These are phyloP conservation scores for Malus sylvestris DNA, from an alignment of 306 rosid genomes.

Conservation along the genomic window DNA sequence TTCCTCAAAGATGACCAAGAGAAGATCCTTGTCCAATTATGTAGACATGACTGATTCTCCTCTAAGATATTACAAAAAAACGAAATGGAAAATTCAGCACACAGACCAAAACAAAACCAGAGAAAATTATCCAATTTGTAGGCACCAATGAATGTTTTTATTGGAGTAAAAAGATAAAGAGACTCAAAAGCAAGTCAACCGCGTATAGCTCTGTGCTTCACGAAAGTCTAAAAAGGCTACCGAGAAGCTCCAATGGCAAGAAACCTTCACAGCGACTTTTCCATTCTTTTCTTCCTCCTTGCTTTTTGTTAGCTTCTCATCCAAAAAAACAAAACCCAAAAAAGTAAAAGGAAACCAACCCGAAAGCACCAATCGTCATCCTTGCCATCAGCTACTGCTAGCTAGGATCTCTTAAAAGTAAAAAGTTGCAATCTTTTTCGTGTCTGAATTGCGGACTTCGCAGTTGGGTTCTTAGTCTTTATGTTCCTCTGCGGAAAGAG, in stretches of 20 bases:
- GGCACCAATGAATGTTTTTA: neutral
- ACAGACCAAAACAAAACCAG: neutral
- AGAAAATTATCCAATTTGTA: neutral
- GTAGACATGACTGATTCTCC: neutral
- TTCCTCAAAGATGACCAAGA: accelerated
- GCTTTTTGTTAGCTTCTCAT: conserved; percentile 15
- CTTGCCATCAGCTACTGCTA: neutral
- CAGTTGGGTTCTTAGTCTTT: neutral
- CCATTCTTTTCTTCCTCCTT: neutral
- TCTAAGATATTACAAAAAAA: neutral
- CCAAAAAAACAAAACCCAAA: conserved; percentile 22
- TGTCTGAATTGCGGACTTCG: neutral
- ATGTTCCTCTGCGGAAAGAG: neutral
- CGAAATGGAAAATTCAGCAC: neutral
- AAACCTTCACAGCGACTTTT: neutral
- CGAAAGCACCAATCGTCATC: conserved; percentile 19
- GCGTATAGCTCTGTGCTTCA: neutral
- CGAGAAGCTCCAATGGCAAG: conserved; percentile 7
- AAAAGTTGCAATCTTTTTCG: conserved; percentile 19
- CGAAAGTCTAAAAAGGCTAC: conserved; percentile 39
- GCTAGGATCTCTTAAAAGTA: conserved; percentile 22
- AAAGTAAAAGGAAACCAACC: neutral
- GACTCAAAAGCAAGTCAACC: conserved; percentile 6
- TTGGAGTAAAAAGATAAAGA: neutral
- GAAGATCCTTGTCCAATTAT: too few species aligned